Base-by-base conservation (phyloP, 768 basidiomycete species). In the Scleroderma bovista region DNA sequence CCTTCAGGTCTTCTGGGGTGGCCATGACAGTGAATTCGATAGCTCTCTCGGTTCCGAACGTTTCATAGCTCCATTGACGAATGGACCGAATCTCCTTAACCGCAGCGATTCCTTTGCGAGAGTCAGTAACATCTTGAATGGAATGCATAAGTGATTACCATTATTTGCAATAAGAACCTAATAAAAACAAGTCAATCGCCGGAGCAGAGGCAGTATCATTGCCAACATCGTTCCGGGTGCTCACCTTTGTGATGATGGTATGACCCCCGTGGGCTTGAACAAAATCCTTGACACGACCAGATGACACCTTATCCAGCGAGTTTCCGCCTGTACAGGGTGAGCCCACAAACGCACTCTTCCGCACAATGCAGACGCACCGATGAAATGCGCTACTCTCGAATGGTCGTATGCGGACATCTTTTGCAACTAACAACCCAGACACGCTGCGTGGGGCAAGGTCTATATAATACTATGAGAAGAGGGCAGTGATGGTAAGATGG, bases 11-110 rank as follows among this genome's bases (percentile, higher is more conserved):
- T 67, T 99, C 96, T 20, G 96, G 96, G 12, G 96, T 99, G 45
- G 96, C 93, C 96, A 99, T 98, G 52, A 98, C 96, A 34, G 93
- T 95, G 76, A 99, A 98, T 68, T 99, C 94, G 72, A 99, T 79
- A 48, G 88, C 90, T 57, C 92, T 86, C 65, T 99, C 96, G 48
- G 83, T 84, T 52, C 96, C 96, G 70, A 99, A 99, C 0, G 94
- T 93, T 73, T 98, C 96, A 73, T 98, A 99, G 62, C 91, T 93
- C 96, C 96, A 99, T 83, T 98, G 95, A 50, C 96, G 83, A 58
- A 99, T 88, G 42, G 96, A 98, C 44, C 96, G 85, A 62, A 99
- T 99, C 73, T 98, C 96, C 71, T 99, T 99, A 44, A 99, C 96
- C 48, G 94, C 96, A 46, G 95, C 95, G 62, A 97, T 99, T 78